These are phyloP conservation scores for Erigeron canadensis DNA, from an alignment of 129 eudicot genomes.

Conservation along the genomic window DNA sequence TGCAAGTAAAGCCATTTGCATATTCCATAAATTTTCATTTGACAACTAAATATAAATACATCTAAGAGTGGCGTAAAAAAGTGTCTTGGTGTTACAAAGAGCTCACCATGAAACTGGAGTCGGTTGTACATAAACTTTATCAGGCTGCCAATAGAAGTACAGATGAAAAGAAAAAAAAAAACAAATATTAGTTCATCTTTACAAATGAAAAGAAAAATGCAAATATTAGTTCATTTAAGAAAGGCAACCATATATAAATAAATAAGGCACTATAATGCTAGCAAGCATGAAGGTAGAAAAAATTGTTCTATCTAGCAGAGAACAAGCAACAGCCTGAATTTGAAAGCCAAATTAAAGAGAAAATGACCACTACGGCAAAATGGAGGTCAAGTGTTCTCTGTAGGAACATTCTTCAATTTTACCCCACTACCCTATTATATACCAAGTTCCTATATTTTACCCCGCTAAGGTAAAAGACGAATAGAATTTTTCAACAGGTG, in stretches of 20 bases:
- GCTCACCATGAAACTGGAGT: slow-evolving; percentile 96
- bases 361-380: not conserved
- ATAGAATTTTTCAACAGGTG: not conserved
- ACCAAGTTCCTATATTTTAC: too few relatives aligned
- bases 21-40: not conserved
- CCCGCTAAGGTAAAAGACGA: too few relatives aligned
- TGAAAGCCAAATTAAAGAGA: slow-evolving; percentile 3
- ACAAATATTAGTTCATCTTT: slow-evolving; percentile 24
- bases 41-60: slow-evolving; percentile 12
- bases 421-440: slow-evolving; percentile 9
- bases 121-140: slow-evolving; percentile 64
- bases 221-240: slow-evolving; percentile 23
- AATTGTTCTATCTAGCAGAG: not conserved
- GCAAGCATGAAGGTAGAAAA: slow-evolving; percentile 8
- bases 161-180: not conserved
- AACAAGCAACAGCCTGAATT: not conserved
- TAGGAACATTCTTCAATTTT: not conserved
- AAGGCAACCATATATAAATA: slow-evolving; percentile 4
- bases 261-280: not conserved
- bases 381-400: not conserved
- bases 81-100: slow-evolving; percentile 8
- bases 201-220: not conserved
- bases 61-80: slow-evolving; percentile 10
- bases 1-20: too few relatives aligned
- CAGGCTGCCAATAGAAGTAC: slow-evolving; percentile 52